Conservation (phyloP, 2,329 filamentous ascomycete genomes). For the Scedosporium minutisporum region DNA sequence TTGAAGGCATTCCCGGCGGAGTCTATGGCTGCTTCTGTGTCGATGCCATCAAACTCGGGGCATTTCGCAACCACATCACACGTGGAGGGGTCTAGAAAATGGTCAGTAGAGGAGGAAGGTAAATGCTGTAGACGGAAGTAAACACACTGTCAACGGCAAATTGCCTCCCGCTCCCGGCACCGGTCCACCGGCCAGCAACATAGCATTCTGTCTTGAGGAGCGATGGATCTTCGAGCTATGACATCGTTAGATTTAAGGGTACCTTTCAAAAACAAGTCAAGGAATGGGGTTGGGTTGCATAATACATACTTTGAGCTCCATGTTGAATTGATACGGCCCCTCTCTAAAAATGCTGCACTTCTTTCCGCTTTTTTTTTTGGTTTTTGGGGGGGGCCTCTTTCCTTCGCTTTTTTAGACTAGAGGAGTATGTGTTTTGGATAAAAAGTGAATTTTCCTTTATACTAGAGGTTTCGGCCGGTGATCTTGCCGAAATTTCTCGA, state of each 20-base stretch:
- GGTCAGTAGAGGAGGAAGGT: not conserved
- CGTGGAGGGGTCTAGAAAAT: constrained; percentile 56
- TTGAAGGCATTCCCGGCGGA: constrained; percentile 57
- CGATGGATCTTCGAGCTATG: constrained; percentile 49
- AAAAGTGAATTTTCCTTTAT: no score
- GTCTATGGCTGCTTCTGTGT: constrained; percentile 60
- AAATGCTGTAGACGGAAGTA: not conserved
- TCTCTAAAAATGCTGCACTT: no score
- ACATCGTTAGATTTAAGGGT: not conserved
- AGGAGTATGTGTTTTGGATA: no score
- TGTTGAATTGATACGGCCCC: not conserved
- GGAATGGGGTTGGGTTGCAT: not conserved
- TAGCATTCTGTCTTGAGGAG: constrained; percentile 63
- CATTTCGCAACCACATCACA: constrained; percentile 58
- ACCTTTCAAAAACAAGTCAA: no score
- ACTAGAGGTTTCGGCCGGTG: no score
- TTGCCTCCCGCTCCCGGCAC: constrained; percentile 59
- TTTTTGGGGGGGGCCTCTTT: no score
- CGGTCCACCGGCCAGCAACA: constrained; percentile 70
- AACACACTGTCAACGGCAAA: constrained; percentile 57
- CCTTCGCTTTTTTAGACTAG: no score
- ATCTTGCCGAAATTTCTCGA: no score
- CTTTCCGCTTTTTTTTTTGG: no score
- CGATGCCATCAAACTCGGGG: constrained; percentile 61
- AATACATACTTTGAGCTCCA: constrained; percentile 6